These are phyloP conservation scores for Apostasia ramifera DNA, from an alignment of 106 monocot species.

Conservation along the genomic window DNA sequence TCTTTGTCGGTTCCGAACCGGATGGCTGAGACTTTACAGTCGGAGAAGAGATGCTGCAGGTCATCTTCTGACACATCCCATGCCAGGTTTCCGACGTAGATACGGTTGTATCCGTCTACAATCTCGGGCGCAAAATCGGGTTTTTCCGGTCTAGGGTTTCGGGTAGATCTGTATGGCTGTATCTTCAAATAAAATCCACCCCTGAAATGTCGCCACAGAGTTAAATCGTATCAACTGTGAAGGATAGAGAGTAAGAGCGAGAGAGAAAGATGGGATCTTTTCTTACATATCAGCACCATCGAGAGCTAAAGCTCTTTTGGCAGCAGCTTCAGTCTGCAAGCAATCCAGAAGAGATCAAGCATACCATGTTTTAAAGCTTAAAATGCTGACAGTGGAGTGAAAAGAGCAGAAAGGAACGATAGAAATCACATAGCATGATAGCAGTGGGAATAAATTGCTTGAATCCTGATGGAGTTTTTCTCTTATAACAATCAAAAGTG, in stretches of 20 bases:
- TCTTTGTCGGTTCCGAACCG: conserved; percentile 75
- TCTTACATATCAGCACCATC: conserved; percentile 97
- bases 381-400: no score
- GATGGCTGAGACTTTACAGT: conserved; percentile 62
- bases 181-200: conserved; percentile 94
- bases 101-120: conserved; percentile 84
- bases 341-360: not conserved
- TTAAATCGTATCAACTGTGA: not conserved
- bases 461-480: no score
- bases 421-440: no score
- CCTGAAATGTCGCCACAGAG: conserved; percentile 32
- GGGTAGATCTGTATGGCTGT: conserved; percentile 61
- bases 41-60: conserved; percentile 51
- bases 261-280: not conserved
- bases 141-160: conserved; percentile 18
- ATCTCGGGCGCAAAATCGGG: conserved; percentile 64
- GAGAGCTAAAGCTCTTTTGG: conserved; percentile 79
- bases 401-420: no score
- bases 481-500: no score
- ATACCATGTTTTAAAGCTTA: no score
- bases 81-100: conserved; percentile 76
- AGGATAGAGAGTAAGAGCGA: not conserved
- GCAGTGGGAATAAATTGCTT: no score
- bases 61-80: conserved; percentile 94
- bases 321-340: conserved; percentile 94